Base-by-base conservation (phyloP, 176 grass and related monocot species). In the Elymus sibiricus region DNA sequence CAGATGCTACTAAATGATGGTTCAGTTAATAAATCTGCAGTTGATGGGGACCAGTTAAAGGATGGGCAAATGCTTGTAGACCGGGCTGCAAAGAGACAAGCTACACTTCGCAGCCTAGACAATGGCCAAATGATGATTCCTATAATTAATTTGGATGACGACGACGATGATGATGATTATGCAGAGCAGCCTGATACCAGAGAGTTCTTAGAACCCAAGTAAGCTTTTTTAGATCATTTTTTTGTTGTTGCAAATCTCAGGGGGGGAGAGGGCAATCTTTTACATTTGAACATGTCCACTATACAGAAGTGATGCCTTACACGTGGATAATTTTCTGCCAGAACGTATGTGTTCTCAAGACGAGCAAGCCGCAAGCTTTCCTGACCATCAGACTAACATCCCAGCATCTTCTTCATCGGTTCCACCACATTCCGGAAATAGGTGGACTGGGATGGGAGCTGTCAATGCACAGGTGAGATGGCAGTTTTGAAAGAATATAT, bases 101-200 rank as follows among this genome's bases (percentile, higher is more conserved):
- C 64, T 25, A 34, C 46, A 55, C 60, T 84, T 84, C 63, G 63
- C 10, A 42, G 55, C 62, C 39, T 77, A 22, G 49, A 27, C 16
- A 82, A 70, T 71, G 64, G 85, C 1, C 25, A 46, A 81, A 77
- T 63, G 38, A 77, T 63, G 38, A 87, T 88, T 70, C 78, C 82
- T 79, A 34, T 86, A 49, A 90, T 93, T 74, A 68, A 86, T 90
- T 55, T 88, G 39, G 91, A 85, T 64, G 85, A 83, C 67, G 86
- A 79, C 68, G 82, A 47, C 1, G 42, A 79, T 1, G 91, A 86
- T 70, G 86, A 83, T 74, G 86, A 79, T 79, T 82, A 47, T 2
- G 42, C 74, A 90, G 82, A 85, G 67, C 76, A 90, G 22, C 59
- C 71, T 79, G 60, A 79, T 79, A 86, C 74, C 59, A 79, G 35